Percentiles rank a stretch among this genome's conserved stretches.
Evolutionary conservation across 2,329 filamentous ascomycete genomes (phyloP).

Genomic region (Cytospora leucostoma): DNA sequence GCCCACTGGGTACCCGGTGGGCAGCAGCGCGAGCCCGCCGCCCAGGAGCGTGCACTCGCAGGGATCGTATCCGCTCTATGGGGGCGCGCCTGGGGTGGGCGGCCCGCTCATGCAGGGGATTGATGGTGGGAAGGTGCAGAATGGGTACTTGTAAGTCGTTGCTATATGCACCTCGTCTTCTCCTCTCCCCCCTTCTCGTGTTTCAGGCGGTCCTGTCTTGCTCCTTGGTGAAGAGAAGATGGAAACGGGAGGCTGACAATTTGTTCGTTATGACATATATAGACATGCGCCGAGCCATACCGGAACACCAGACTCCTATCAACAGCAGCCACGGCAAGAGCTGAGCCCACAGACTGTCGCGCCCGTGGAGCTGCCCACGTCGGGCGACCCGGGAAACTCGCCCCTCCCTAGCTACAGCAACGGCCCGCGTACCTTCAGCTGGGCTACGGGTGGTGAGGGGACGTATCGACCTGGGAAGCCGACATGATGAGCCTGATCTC

Average conservation of each 20-base stretch:
- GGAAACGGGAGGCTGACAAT: background rate
- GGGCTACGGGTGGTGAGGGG: constrained; percentile 30
- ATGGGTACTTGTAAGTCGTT: constrained; percentile 36
- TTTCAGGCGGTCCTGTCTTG: too few relatives aligned
- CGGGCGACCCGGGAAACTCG: constrained; percentile 36
- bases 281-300: constrained; percentile 21
- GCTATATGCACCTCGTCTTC: too few relatives aligned
- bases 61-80: constrained; percentile 22
- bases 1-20: constrained; percentile 16
- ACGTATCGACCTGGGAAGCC: constrained; percentile 24
- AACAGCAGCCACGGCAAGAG: constrained; percentile 19
- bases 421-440: constrained; percentile 35
- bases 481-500: constrained; percentile 6
- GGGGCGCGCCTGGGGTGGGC: background rate
- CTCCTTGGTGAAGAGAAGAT: too few relatives aligned
- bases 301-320: constrained; percentile 13
- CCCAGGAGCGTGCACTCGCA: constrained; percentile 28
- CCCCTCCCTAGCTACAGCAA: constrained; percentile 39
- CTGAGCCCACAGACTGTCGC: constrained; percentile 9
- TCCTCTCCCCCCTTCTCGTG: too few relatives aligned
- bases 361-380: constrained; percentile 41
- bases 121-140: constrained; percentile 16
- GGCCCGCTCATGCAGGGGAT: constrained; percentile 13
- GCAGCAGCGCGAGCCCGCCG: constrained; percentile 26
- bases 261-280: constrained; percentile 21